Evolutionary conservation across 2,329 filamentous ascomycete species (phyloP).

Genomic region (Xylaria sp.): DNA sequence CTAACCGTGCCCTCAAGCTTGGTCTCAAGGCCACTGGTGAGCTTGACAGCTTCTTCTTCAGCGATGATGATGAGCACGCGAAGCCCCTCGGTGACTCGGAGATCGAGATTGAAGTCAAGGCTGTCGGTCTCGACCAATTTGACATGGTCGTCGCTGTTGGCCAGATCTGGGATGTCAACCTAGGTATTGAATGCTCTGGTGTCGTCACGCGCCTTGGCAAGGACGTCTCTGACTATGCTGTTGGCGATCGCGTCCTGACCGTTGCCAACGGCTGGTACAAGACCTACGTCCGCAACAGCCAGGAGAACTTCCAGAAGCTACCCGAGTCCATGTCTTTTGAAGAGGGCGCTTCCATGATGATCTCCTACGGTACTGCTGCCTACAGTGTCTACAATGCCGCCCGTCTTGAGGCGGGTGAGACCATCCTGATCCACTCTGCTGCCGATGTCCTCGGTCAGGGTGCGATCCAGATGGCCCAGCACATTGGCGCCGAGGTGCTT

Average conservation of each 20-base stretch:
- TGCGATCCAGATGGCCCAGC: conserved; percentile 44
- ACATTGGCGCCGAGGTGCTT: conserved; percentile 43
- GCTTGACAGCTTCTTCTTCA: conserved; percentile 46
- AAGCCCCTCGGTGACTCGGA: conserved; percentile 41
- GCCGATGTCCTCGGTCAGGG: conserved; percentile 43
- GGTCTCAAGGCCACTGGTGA: conserved; percentile 43
- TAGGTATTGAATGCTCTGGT: conserved; percentile 45
- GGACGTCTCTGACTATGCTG: conserved; percentile 40
- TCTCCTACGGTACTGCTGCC: conserved; percentile 44
- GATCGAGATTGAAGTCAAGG: conserved; percentile 45
- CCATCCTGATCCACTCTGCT: conserved; percentile 44
- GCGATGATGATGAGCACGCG: conserved; percentile 40
- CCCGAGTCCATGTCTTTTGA: conserved; percentile 45
- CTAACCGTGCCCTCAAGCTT: conserved; percentile 43
- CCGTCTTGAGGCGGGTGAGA: conserved; percentile 44
- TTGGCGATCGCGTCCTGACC: conserved; percentile 43
- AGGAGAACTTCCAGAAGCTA: conserved; percentile 44
- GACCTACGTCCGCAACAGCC: conserved; percentile 43
- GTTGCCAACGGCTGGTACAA: conserved; percentile 43
- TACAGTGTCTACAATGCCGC: conserved; percentile 45
- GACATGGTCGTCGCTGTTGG: conserved; percentile 46
- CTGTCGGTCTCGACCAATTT: conserved; percentile 43
- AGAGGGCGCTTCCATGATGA: conserved; percentile 44
- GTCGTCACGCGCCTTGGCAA: conserved; percentile 42
- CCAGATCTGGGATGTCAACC: conserved; percentile 45